Evolutionary conservation across 257 asterid species (phyloP), one percentile per base, ranked within the genome.

Genomic region (Gardenia jasminoides): DNA sequence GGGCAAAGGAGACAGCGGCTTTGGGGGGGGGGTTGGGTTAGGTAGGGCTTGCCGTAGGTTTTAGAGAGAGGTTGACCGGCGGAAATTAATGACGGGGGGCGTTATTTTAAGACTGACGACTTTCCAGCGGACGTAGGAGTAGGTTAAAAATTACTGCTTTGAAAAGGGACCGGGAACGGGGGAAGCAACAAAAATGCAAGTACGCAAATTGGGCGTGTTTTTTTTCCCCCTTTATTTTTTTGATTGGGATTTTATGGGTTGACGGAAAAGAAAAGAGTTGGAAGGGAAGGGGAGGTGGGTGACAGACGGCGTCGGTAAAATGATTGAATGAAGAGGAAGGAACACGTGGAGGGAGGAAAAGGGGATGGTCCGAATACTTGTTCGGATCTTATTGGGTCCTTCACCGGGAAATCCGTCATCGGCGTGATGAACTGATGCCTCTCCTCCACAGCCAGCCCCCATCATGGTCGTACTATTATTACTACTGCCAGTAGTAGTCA

Each of bases 221-320:
- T 78, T 56, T 41, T 68, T 33, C n/a, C n/a, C n/a, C n/a, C n/a
- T n/a, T n/a, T n/a, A n/a, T 58, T 24, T 61, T 19, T 17, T 26
- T 13, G 4, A 36, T 75, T 52, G 48, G 39, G 52, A 72, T 36
- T 77, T 62, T 76, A 81, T 79, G 82, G 80, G 79, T 73, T 64
- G 83, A 86, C 87, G 87, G 85, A 67, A 81, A 48, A 76, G 83
- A 80, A 61, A 80, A 28, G 83, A 65, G 71, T 31, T 58, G 44
- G 24, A 62, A 80, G 68, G 76, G 22, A 47, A n/a, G 62, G 62
- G 48, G 7, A 24, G 52, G 79, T 3, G 74, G 22, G 58, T 76
- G 84, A 79, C 82, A 86, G 84, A 79, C 82, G 88, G 86, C 84
- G 84, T 76, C 78, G 84, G 73, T 78, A 3, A 65, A 36, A 36